Evolutionary conservation across 768 basidiomycete genomes (phyloP), one percentile per base, ranked within the genome.

Genomic region (Phlebiopsis gigantea): DNA sequence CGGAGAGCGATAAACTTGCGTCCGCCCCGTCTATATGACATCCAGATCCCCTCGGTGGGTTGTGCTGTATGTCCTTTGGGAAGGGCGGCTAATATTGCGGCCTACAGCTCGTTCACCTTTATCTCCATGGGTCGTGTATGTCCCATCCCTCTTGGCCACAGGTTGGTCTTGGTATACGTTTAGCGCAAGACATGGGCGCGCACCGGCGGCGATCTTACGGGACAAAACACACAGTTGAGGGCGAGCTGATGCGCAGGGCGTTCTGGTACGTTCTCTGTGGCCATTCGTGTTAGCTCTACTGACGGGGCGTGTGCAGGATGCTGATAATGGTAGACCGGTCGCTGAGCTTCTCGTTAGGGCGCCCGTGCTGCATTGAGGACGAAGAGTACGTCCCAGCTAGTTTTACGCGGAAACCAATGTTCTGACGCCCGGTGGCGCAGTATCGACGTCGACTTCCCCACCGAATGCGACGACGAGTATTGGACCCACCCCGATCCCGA

Each of bases 381-480:
- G 87, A 87, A 64, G 87, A 88, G 82, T 83, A 63, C 61, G 82
- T 73, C 19, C n/a, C n/a, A n/a, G n/a, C n/a, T n/a, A n/a, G n/a
- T n/a, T n/a, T 6, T 61, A 25, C 44, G 68, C 28, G 19, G 19
- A 48, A 46, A 24, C 12, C 17, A 39, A 12, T 39, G 2, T 45
- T 47, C 43, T 42, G 29, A 15, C 52, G 9, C 52, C 39, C 5
- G n/a, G 14, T 29, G 26, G 17, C 25, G 2, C 47, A 88, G 87
- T 62, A 83, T 87, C 61, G 88, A 91, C 60, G 71, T 85, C 4
- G 87, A 88, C 42, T 70, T 81, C 12, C 53, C 59, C 2, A 41
- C 58, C 0, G 88, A 91, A 66, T 84, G 91, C 8, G 89, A 94
- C 59, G 85, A 87, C 59, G 80, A 85, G 57, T 91, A 82, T 63